These are phyloP conservation scores for Didymella keratinophila DNA, from an alignment of 2,329 filamentous ascomycete genomes.

Conservation along the genomic window DNA sequence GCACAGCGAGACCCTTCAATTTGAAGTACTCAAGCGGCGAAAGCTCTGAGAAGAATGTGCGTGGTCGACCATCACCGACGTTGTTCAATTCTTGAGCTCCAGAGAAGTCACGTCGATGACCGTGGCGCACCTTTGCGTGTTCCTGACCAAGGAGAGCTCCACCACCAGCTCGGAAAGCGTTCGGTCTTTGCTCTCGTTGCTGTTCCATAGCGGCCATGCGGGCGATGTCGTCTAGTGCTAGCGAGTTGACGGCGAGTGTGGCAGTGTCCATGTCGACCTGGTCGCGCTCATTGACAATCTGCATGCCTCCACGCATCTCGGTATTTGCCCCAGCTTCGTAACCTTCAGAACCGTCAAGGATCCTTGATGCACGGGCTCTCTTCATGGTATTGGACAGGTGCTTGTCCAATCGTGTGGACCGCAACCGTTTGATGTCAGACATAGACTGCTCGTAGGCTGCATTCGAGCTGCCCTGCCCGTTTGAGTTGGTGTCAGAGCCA, in stretches of 20 bases:
- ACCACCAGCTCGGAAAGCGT: slow-evolving; percentile 77
- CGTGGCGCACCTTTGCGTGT: slow-evolving; percentile 71
- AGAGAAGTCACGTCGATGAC: slow-evolving; percentile 73
- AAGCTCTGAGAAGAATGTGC: slow-evolving; percentile 94
- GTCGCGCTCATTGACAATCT: slow-evolving; percentile 82
- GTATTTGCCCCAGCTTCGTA: slow-evolving; percentile 75
- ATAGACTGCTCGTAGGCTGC: slow-evolving; percentile 90
- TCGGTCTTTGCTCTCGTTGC: slow-evolving; percentile 86
- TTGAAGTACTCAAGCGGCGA: slow-evolving; percentile 98
- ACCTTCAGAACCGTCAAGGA: slow-evolving; percentile 87
- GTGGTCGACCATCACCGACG: slow-evolving; percentile 63
- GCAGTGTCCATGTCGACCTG: slow-evolving; percentile 77
- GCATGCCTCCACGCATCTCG: slow-evolving; percentile 66
- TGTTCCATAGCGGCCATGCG: slow-evolving; percentile 95
- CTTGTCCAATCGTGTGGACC: slow-evolving; percentile 93
- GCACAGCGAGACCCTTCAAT: slow-evolving; percentile 89
- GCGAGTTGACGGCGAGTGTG: slow-evolving; percentile 87
- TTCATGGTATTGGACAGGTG: slow-evolving; percentile 92
- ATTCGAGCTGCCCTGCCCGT: slow-evolving; percentile 63
- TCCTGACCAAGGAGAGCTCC: slow-evolving; percentile 70
- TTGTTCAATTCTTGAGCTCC: slow-evolving; percentile 60
- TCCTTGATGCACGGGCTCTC: slow-evolving; percentile 86
- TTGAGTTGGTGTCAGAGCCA: slow-evolving; percentile 64
- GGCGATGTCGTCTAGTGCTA: slow-evolving; percentile 95
- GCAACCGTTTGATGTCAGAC: slow-evolving; percentile 88